Evolutionary conservation across 305 asterid genomes (phyloP).

Genomic region (Fraxinus velutina): DNA sequence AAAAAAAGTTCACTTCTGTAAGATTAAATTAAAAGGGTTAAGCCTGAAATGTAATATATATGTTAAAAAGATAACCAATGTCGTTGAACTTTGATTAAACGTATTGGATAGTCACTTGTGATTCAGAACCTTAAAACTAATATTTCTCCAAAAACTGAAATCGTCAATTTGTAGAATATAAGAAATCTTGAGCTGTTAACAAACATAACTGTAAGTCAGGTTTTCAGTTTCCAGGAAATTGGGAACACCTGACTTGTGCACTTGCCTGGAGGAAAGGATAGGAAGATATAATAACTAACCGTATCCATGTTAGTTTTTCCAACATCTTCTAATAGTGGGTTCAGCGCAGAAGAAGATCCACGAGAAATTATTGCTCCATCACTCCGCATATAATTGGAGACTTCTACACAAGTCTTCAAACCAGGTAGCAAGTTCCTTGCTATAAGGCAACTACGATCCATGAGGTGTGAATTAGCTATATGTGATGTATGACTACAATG

Average conservation of each 20-base stretch:
- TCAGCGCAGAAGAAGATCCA: slow-evolving; percentile 47
- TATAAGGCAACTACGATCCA: slow-evolving; percentile 74
- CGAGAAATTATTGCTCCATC: slow-evolving; percentile 50
- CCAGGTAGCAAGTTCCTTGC: slow-evolving; percentile 94
- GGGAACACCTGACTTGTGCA: neutral
- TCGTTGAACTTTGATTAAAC: neutral
- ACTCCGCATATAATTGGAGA: slow-evolving; percentile 70
- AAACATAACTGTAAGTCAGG: neutral
- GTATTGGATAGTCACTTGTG: neutral
- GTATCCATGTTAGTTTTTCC: slow-evolving; percentile 55
- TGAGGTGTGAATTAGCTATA: slow-evolving; percentile 29
- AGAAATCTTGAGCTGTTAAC: neutral
- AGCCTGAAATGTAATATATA: neutral
- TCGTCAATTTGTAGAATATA: neutral
- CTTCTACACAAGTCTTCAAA: slow-evolving; percentile 88
- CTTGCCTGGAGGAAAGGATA: slow-evolving; percentile 5
- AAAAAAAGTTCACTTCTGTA: neutral
- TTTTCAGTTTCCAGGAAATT: neutral
- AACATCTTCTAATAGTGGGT: slow-evolving; percentile 52
- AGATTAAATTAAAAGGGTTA: neutral
- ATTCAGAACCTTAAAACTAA: neutral
- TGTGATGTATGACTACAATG: slow-evolving; percentile 2
- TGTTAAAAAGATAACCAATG: neutral
- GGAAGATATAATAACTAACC: slow-evolving; percentile 50
- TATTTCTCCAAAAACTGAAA: neutral